Base-by-base conservation (phyloP, 1,284 basidiomycete genomes). In the Pascua guehoae region DNA sequence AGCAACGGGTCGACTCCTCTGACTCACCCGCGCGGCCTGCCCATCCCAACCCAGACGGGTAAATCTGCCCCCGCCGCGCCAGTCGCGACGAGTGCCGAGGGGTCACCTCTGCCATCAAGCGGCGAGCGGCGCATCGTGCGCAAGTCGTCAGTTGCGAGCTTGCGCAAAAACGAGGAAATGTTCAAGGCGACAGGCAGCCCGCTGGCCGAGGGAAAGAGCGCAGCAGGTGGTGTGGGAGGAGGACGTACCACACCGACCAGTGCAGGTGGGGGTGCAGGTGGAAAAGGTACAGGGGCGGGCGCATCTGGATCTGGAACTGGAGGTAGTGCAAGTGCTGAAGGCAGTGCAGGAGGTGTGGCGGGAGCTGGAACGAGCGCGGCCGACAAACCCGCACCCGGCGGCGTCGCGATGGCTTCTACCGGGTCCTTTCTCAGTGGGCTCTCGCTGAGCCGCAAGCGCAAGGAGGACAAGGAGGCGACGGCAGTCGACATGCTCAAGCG, bases 11-110 rank as follows among this genome's bases (percentile, higher is more conserved):
- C 38, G 24, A 32, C 24, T 32, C 24, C 51, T 9, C 56, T 61
- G 12, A 66, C 67, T 7, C 65, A 63, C 44, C 61, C 64, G 1
- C 62, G 64, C 41, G 62, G 60, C 4, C 43, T 66, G 7, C 57
- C 67, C 8, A 59, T 69, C 16, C 59, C 60, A 3, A 47, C 62
- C 7, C 57, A 46, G 16, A 46, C 50, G 8, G 49, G 48, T 2
- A 66, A 66, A 43, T 61, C 61, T 0, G 66, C 67, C 0, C 70
- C 71, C 1, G 68, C 71, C 1, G 68, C 69, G 49, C 66, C 72
- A 2, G 61, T 70, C 17, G 69, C 68, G 5, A 65, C 66, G 1
- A 68, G 69, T 1, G 48, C 49, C 8, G 65, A 62, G 14, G 51
- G 51, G 7, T 49, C 49, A 15, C 41, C 53, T 12, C 41, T 43